Evolutionary conservation across 192 early-diverging fungal genomes (phyloP).

Genomic region (Podila minutissima): DNA sequence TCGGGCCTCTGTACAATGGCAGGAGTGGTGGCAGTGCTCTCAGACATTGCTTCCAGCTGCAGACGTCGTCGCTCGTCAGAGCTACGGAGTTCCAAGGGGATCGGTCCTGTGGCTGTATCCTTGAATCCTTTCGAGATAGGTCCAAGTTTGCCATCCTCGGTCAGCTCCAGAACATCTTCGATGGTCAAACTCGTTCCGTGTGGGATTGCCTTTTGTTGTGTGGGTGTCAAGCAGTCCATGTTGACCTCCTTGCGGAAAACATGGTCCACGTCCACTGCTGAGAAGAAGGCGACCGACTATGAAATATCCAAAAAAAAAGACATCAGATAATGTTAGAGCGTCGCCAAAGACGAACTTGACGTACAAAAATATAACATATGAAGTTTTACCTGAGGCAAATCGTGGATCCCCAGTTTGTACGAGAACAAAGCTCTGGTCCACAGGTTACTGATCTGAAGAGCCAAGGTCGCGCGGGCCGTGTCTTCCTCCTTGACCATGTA

Average conservation of each 20-base stretch:
- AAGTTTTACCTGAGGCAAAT: constrained; percentile 81
- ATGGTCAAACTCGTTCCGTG: constrained; percentile 63
- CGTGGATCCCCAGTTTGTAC: constrained; percentile 83
- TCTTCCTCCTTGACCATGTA: constrained; percentile 88
- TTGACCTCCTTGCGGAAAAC: constrained; percentile 92
- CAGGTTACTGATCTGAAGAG: constrained; percentile 90
- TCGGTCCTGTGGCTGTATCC: constrained; percentile 20
- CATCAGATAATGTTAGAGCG: too few species aligned
- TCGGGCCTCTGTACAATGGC: background rate
- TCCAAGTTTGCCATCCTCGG: constrained; percentile 19
- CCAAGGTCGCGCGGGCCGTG: constrained; percentile 75
- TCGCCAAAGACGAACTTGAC: background rate
- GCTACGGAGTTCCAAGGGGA: constrained; percentile 18
- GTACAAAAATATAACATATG: constrained; percentile 6
- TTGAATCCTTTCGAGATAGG: background rate
- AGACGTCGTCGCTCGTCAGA: constrained; percentile 11
- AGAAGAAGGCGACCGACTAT: constrained; percentile 92
- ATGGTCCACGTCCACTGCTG: constrained; percentile 92
- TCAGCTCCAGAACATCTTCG: constrained; percentile 49
- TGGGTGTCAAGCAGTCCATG: constrained; percentile 88
- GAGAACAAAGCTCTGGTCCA: constrained; percentile 94
- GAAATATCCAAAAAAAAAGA: background rate
- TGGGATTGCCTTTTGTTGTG: constrained; percentile 67
- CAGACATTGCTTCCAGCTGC: background rate
- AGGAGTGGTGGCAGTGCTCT: background rate